Percentiles rank a stretch among this genome's conserved stretches.
phyloP scores from a whole-genome alignment of 495 filamentous ascomycete genomes.

The Podospora sp. region DNA sequence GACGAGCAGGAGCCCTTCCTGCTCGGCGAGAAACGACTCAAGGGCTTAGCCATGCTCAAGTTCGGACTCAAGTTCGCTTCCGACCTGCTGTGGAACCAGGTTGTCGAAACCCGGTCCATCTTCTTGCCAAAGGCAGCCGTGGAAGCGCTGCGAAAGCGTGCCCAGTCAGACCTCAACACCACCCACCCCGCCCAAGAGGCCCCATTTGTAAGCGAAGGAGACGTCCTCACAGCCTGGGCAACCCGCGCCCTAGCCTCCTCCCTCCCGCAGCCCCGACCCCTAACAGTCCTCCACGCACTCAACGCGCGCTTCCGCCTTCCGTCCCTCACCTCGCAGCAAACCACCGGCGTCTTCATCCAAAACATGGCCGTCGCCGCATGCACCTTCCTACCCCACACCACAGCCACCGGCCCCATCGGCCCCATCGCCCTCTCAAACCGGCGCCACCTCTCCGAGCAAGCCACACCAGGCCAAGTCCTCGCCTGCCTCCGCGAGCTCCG shows the following conservation, averaged over 20 bases:
- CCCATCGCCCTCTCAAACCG: slow-evolving; percentile 41
- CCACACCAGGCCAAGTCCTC: slow-evolving; percentile 47
- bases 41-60: slow-evolving; percentile 27
- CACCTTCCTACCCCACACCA: neutral
- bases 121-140: slow-evolving; percentile 18
- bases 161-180: slow-evolving; percentile 21
- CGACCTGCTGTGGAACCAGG: slow-evolving; percentile 30
- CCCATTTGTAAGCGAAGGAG: slow-evolving; percentile 46
- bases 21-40: slow-evolving; percentile 28
- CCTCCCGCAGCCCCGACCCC: slow-evolving; percentile 22
- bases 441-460: slow-evolving; percentile 44
- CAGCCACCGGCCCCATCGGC: slow-evolving; percentile 13
- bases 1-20: slow-evolving; percentile 25
- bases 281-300: slow-evolving; percentile 39
- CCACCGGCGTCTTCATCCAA: slow-evolving; percentile 24
- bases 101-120: slow-evolving; percentile 16
- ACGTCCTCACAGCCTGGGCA: slow-evolving; percentile 42
- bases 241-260: slow-evolving; percentile 16
- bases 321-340: slow-evolving; percentile 9
- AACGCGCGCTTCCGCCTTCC: slow-evolving; percentile 32
- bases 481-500: slow-evolving; percentile 33
- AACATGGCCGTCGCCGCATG: slow-evolving; percentile 22
- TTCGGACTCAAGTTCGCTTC: slow-evolving; percentile 35
- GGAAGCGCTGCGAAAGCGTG: slow-evolving; percentile 10
- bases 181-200: slow-evolving; percentile 12